Base-by-base conservation (phyloP, 805 yeast species). In the Candida piceae region DNA sequence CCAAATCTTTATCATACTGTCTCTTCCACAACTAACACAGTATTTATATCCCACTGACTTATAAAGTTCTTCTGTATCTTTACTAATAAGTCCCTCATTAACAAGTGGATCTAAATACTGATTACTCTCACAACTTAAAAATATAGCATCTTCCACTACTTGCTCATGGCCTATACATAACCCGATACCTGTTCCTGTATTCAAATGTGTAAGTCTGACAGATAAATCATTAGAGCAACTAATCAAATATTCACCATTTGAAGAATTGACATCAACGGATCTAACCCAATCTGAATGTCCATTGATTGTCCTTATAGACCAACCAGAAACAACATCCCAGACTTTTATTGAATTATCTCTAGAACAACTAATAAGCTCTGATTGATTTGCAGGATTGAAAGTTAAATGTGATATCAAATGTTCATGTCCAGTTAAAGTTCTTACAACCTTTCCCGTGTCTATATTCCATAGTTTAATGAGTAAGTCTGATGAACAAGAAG, bases 261-360 rank as follows among this genome's bases (percentile, higher is more conserved):
- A 41, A 15, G 8, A 4, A 21, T 64, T 57, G 1, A 67, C 53
- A 43, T 79, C 86, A 2, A 87, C 45, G 9, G 75, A 66, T 39
- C 95, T 66, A 4, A 87, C 87, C 97, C 97, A 89, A 46, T 87
- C 96, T 8, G 84, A 72, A 58, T 89, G 97, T 1, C 89, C 90
- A 12, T 73, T 68, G 39, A 87, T 75, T 1, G 84, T 75, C 41
- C 72, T 70, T 13, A 76, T 47, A 41, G 87, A 75, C 68, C 75
- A 78, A 0, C 95, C 96, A 4, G 76, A 69, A 3, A 65, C 58
- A 6, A 81, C 52, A 57, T 84, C 84, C 89, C 89, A 83, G 2
- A 76, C 50, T 48, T 71, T 78, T 6, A 80, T 69, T 1, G 79
- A 54, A 7, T 64, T 66, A 50, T 83, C 90, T 39, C 89, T 63